Percentiles rank a stretch among this genome's conserved stretches.
Evolutionary conservation across 148 eudicot genomes (phyloP).

Genomic region (Bassia scoparia): DNA sequence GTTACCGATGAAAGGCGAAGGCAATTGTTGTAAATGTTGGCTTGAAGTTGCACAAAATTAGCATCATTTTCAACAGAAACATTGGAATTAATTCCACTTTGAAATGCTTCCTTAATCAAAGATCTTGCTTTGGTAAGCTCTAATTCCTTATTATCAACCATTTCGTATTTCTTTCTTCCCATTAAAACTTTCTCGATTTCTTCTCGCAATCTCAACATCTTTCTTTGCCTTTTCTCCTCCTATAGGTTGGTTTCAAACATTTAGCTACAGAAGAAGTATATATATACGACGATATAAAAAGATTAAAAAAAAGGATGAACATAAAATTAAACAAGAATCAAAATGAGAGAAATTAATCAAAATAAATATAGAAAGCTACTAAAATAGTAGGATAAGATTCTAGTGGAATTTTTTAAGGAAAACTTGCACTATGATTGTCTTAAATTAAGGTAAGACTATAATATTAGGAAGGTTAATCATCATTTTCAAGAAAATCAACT

Average conservation of each 20-base stretch:
- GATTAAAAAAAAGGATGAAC: background rate
- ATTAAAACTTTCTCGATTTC: conserved; percentile 30
- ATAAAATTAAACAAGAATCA: too few relatives aligned
- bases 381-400: too few relatives aligned
- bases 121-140: conserved; percentile 46
- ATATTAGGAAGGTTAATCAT: too few relatives aligned
- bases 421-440: too few relatives aligned
- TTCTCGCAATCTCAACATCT: conserved; percentile 24
- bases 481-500: too few relatives aligned
- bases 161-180: conserved; percentile 30
- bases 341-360: background rate
- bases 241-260: background rate
- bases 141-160: conserved; percentile 39
- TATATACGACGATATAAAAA: too few relatives aligned
- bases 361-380: too few relatives aligned
- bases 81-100: conserved; percentile 9
- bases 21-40: conserved; percentile 54
- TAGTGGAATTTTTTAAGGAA: too few relatives aligned
- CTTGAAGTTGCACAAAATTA: conserved; percentile 41
- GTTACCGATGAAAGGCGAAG: conserved; percentile 43
- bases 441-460: too few relatives aligned
- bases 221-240: conserved; percentile 45
- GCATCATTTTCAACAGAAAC: conserved; percentile 29
- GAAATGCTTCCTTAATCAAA: conserved; percentile 49
- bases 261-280: too few relatives aligned